Conservation (phyloP, 495 filamentous ascomycete species). For the Aspergillus mulundensis region DNA sequence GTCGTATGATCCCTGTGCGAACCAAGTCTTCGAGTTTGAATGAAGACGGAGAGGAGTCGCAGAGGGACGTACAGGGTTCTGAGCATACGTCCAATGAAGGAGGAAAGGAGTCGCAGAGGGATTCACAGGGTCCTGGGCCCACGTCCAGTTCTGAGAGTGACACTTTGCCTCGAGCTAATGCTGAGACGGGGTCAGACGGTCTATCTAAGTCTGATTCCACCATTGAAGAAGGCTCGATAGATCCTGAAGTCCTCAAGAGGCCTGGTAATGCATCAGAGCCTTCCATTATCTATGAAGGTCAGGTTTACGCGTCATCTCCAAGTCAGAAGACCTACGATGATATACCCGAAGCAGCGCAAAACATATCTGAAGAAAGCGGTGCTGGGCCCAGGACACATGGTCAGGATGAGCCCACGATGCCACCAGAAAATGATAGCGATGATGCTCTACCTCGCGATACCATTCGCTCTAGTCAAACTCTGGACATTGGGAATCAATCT, state of each 20-base stretch:
- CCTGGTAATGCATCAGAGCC: not conserved
- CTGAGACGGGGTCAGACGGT: not conserved
- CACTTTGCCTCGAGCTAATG: not conserved
- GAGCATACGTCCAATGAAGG: not conserved
- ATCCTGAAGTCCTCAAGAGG: not conserved
- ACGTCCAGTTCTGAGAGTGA: not conserved
- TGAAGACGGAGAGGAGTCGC: not conserved
- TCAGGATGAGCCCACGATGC: not conserved
- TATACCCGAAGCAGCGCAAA: not conserved
- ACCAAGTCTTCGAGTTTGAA: not conserved
- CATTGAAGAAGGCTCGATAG: not conserved
- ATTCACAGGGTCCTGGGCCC: no score
- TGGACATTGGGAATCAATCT: not conserved
- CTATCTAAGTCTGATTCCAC: not conserved
- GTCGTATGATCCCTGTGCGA: slow-evolving; percentile 32
- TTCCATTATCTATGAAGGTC: not conserved
- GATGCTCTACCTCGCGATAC: not conserved
- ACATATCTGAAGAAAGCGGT: not conserved
- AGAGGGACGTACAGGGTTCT: not conserved
- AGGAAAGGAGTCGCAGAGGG: no score
- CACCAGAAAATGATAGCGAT: not conserved
- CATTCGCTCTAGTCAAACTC: not conserved
- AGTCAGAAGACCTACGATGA: not conserved
- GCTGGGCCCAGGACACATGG: not conserved
- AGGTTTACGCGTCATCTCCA: not conserved